Evolutionary conservation across 176 grass and related monocot genomes (phyloP).

Genomic region (Leersia perrieri): DNA sequence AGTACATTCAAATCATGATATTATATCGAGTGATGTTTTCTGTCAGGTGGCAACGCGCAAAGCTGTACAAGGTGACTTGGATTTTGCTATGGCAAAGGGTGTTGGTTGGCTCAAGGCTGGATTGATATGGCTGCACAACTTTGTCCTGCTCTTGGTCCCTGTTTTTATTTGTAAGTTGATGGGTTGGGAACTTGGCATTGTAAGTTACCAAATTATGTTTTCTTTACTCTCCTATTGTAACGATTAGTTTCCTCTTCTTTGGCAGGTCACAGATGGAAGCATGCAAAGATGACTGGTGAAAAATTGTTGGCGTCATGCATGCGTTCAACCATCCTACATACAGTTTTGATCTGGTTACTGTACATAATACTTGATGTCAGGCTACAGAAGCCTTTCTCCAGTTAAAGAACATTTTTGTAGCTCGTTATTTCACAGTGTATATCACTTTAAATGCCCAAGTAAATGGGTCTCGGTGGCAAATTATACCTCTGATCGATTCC

Average conservation of each 20-base stretch:
- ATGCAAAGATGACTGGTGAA: constrained; percentile 25
- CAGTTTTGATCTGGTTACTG: constrained; percentile 28
- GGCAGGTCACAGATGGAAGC: constrained; percentile 27
- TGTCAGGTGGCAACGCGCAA: constrained; percentile 33
- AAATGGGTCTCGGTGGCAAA: neutral
- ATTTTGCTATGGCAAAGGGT: constrained; percentile 36
- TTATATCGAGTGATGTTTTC: neutral
- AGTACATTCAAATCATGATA: neutral
- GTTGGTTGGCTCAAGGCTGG: constrained; percentile 30
- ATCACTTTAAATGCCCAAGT: constrained; percentile 33
- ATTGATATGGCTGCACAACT: constrained; percentile 45
- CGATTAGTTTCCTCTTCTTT: constrained; percentile 23
- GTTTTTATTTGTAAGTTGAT: constrained; percentile 39
- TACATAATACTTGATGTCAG: constrained; percentile 41
- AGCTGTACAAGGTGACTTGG: constrained; percentile 14
- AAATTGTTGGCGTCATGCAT: constrained; percentile 21
- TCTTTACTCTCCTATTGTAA: neutral
- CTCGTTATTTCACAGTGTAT: neutral
- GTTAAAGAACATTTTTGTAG: constrained; percentile 1
- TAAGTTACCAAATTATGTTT: neutral
- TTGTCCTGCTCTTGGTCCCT: constrained; percentile 22
- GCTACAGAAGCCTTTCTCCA: neutral
- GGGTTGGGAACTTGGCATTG: neutral
- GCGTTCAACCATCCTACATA: constrained; percentile 19
- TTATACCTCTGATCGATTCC: neutral